These are phyloP conservation scores for Discostella stelligeroides DNA, from an alignment of 108 stramenopile genomes.

Conservation along the genomic window DNA sequence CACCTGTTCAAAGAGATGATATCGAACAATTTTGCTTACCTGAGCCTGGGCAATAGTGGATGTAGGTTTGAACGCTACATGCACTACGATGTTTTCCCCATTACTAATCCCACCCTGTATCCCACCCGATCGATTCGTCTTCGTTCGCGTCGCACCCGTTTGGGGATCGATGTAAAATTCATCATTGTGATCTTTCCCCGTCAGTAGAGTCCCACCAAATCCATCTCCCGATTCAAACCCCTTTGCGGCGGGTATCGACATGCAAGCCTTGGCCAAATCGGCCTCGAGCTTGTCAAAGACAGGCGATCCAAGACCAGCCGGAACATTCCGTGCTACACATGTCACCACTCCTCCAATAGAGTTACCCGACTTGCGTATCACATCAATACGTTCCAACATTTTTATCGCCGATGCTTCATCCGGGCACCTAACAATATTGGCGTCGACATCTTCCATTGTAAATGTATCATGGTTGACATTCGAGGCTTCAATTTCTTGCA, in stretches of 20 bases:
- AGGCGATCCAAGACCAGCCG: constrained; percentile 94
- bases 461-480: constrained; percentile 89
- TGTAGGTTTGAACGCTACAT: constrained; percentile 97
- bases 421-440: constrained; percentile 97
- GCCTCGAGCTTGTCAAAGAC: constrained; percentile 99
- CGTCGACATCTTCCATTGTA: constrained; percentile 93
- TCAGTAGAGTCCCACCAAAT: constrained; percentile 93
- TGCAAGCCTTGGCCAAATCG: constrained; percentile 98
- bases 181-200: constrained; percentile 98
- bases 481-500: constrained; percentile 83
- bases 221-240: constrained; percentile 99
- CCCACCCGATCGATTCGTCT: constrained; percentile 96
- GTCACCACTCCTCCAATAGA: constrained; percentile 98
- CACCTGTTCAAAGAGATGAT: not conserved
- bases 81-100: constrained; percentile 94
- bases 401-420: constrained; percentile 80
- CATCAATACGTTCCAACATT: constrained; percentile 95
- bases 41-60: constrained; percentile 94
- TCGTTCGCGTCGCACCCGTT: constrained; percentile 90
- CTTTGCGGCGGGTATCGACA: constrained; percentile 99
- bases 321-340: constrained; percentile 92
- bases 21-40: constrained; percentile 45
- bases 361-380: constrained; percentile 92
- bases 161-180: constrained; percentile 96
- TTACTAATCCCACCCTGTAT: constrained; percentile 99